Conservation (phyloP, 2,329 filamentous ascomycete genomes). For the Aspergillus sp. region DNA sequence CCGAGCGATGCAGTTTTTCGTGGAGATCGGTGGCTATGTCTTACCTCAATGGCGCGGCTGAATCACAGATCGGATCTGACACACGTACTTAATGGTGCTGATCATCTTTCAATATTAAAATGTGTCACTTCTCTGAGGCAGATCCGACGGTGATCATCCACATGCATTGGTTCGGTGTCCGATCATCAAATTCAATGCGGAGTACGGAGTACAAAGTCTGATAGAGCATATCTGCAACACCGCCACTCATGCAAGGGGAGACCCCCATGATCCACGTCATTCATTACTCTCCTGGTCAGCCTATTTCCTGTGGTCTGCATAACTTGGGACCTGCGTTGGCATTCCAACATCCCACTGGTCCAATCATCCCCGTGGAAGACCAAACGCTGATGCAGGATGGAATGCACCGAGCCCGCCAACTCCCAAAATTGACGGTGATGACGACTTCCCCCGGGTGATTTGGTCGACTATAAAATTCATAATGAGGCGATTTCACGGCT, state of each 20-base stretch:
- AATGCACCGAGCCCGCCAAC: not conserved
- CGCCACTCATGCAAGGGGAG: not conserved
- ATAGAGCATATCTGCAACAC: not conserved
- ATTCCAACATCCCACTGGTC: not conserved
- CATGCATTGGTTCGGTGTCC: not conserved
- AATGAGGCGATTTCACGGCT: not conserved
- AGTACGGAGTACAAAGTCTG: not conserved
- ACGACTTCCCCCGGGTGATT: not conserved
- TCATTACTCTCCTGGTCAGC: not conserved
- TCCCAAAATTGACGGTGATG: not conserved
- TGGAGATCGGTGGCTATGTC: constrained; percentile 25
- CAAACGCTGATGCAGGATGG: not conserved
- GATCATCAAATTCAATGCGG: not conserved
- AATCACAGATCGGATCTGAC: not conserved
- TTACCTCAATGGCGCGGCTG: constrained; percentile 10
- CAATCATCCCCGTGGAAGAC: not conserved
- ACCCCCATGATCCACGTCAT: not conserved
- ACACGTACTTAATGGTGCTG: not conserved
- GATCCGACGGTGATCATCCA: not conserved
- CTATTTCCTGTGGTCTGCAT: not conserved
- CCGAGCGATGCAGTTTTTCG: constrained; percentile 20
- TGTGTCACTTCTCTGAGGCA: not conserved
- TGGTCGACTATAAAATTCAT: not conserved
- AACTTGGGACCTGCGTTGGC: not conserved
- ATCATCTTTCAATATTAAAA: not conserved